Base-by-base conservation (phyloP, 352 stramenopile genomes). In the Pythium biforme region DNA sequence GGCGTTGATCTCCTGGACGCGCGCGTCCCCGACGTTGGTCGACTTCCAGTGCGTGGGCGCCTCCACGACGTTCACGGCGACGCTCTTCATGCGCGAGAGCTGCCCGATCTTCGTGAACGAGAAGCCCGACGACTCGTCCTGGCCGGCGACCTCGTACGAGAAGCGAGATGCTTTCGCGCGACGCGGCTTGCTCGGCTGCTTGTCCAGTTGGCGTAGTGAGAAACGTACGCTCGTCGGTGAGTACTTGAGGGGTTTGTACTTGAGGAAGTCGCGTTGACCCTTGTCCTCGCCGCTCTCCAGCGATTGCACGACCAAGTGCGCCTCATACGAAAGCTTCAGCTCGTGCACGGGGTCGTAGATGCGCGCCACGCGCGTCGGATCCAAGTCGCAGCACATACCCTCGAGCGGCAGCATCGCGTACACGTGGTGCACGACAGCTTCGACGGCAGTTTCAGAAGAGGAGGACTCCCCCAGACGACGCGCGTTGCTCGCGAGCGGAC, bases 241-340 rank as follows among this genome's bases (percentile, higher is more conserved):
- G 60, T 92, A 92, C 61, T 86, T 76, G 19, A 92, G 66, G 3
- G 83, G 83, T 59, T 92, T 92, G 72, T 92, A 92, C 66, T 89
- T 92, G 58, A 89, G 22, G 34, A 45, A 66, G 37, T 70, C 74
- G 22, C 57, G 55, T 40, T 50, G 59, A 23, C 11, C 19, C 9
- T 50, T 49, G 27, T 19, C 22, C 0, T 57, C 62, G 11, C 25
- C 56, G 8, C 55, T 43, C 4, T 68, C 77, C 10, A 87, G 33
- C 46, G 80, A 73, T 26, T 81, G 75, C n/a, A 89, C 72, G 15
- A 86, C 80, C 41, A 86, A 29, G 23, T 83, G 65, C 1, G 77
- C 82, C 37, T 92, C 85, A 52, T 92, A 90, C 20, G 77, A 90
- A 11, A 94, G 63, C 63, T 94, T 94, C 39, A 94, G 72, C 55